Percentiles rank a stretch among this genome's conserved stretches.
Conservation (phyloP, 352 stramenopile species). For the Phytophthora fragariae region DNA sequence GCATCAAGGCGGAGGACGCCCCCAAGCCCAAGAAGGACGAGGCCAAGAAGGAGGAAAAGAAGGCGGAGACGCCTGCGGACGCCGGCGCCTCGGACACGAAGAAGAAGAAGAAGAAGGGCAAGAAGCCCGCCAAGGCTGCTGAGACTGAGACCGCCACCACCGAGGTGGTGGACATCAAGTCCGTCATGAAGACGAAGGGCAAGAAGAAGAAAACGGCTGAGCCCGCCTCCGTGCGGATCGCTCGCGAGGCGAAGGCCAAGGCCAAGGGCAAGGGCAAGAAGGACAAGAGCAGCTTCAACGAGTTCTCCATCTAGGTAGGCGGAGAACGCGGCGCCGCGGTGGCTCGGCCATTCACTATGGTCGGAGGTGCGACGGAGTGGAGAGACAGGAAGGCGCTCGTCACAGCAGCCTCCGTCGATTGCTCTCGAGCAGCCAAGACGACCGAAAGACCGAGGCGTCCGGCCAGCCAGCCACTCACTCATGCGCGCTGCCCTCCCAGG, state of each 20-base stretch:
- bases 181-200: slow-evolving; percentile 75
- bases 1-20: slow-evolving; percentile 47
- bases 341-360: neutral
- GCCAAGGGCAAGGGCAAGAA: slow-evolving; percentile 80
- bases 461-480: slow-evolving; percentile 5
- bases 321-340: slow-evolving; percentile 12
- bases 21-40: slow-evolving; percentile 13
- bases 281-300: slow-evolving; percentile 83
- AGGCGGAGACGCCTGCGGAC: slow-evolving; percentile 32
- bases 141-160: slow-evolving; percentile 30
- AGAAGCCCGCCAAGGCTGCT: slow-evolving; percentile 50
- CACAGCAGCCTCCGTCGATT: slow-evolving; percentile 25
- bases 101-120: slow-evolving; percentile 74
- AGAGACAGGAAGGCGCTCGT: slow-evolving; percentile 29
- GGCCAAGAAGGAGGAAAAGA: slow-evolving; percentile 52
- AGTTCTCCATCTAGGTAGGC: slow-evolving; percentile 75
- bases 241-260: slow-evolving; percentile 73
- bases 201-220: slow-evolving; percentile 80
- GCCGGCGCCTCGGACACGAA: slow-evolving; percentile 42
- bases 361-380: slow-evolving; percentile 9
- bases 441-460: slow-evolving; percentile 3
- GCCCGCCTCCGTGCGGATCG: slow-evolving; percentile 67
- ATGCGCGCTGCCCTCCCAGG: slow-evolving; percentile 18
- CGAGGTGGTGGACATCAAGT: slow-evolving; percentile 76
- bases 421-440: slow-evolving; percentile 15